Base-by-base conservation (phyloP, 2,329 filamentous ascomycete species). In the Clonostachys chloroleuca region DNA sequence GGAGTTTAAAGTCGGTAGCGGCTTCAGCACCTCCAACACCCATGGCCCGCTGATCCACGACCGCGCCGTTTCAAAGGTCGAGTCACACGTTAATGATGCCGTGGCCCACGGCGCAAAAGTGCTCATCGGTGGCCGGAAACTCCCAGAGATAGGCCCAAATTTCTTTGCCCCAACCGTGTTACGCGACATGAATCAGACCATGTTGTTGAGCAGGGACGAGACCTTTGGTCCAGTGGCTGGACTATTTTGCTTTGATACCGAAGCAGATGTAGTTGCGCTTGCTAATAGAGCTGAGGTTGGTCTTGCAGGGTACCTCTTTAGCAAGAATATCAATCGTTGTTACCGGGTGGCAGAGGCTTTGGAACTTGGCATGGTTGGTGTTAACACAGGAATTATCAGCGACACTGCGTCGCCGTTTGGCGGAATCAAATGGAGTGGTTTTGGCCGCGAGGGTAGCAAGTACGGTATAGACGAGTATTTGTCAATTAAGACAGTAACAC, bases 361-460 rank as follows among this genome's bases (percentile, higher is more conserved):
- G 42, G 77, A 87, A 50, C 77, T 83, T 2, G 83, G 82, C 8
- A 86, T 86, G 82, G 75, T 87, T 4, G 83, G 80, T 47, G 75
- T 83, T 36, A 84, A 84, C 57, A 83, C 7, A 40, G 39, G 20
- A 40, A 18, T 18, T 18, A 56, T 55, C 3, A 68, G 61, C 2
- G 59, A 65, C 0, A 60, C 65, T 0, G 67, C 69, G 50, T 53
- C 64, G 3, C 67, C 67, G 0, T 94, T 94, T 59, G 89, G 89
- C 14, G 89, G 89, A 54, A 84, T 94, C 42, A 92, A 94, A 69
- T 76, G 90, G 69, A 89, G 83, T 56, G 89, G 89, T 2, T 91
- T 91, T 56, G 89, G 89, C 4, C 74, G 86, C 40, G 89, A 94
- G 65, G 89, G 89, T 10, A 86, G 84, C 52, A 78, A 83, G 41